Evolutionary conservation across 1,284 basidiomycete genomes (phyloP).

Genomic region (Melampsora larici-populina): DNA sequence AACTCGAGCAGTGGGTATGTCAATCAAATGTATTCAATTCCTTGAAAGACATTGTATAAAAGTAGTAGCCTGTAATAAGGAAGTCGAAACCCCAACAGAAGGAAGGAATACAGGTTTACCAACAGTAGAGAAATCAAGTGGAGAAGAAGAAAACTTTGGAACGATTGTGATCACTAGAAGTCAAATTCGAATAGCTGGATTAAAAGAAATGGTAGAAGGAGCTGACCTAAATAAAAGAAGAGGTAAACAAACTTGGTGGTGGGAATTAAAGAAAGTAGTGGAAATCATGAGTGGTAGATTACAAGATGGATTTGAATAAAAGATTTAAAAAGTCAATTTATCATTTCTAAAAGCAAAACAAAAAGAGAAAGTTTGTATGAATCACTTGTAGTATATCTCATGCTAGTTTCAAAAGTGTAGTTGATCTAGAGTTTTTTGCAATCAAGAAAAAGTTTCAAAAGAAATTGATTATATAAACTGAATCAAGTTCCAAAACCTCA

Average conservation of each 20-base stretch:
- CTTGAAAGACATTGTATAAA: constrained; percentile 72
- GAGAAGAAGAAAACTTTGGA: constrained; percentile 63
- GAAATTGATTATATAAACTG: no score
- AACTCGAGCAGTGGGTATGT: constrained; percentile 80
- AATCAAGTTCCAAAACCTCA: no score
- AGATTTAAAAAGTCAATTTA: no score
- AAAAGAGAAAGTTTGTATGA: no score
- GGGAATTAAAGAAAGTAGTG: constrained; percentile 64
- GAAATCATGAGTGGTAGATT: constrained; percentile 61
- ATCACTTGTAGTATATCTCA: no score
- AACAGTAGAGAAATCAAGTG: constrained; percentile 38
- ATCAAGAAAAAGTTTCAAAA: no score
- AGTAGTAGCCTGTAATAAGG: constrained; percentile 46
- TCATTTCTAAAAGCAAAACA: no score
- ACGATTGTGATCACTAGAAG: constrained; percentile 85
- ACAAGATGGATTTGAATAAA: constrained; percentile 10
- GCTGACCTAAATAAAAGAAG: constrained; percentile 87
- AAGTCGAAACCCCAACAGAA: constrained; percentile 43
- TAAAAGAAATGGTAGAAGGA: constrained; percentile 74
- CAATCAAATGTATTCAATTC: constrained; percentile 89
- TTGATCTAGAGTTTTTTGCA: no score
- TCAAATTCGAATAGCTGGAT: constrained; percentile 73
- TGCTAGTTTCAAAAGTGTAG: no score
- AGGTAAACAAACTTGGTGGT: constrained; percentile 82
- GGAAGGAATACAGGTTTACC: constrained; percentile 47